Evolutionary conservation across 192 early-diverging fungal species (phyloP).

Genomic region (Umbelopsis sp.): DNA sequence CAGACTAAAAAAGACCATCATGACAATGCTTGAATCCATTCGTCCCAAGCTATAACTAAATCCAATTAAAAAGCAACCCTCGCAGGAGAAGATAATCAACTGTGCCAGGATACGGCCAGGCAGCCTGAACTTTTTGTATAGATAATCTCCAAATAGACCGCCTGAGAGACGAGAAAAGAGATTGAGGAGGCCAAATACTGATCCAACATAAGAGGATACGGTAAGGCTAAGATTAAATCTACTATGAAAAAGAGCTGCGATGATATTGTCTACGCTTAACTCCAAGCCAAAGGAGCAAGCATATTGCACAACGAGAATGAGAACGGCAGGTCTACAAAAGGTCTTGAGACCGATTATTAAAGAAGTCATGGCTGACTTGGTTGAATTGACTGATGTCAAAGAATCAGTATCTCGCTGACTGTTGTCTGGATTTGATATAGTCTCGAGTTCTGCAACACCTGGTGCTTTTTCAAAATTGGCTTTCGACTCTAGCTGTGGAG

Average conservation of each 20-base stretch:
- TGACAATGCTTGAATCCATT: conserved; percentile 43
- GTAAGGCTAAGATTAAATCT: conserved; percentile 47
- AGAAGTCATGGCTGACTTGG: background rate
- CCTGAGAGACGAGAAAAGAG: conserved; percentile 65
- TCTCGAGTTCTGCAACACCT: background rate
- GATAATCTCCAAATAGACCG: conserved; percentile 57
- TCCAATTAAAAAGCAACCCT: conserved; percentile 52
- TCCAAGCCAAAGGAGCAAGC: conserved; percentile 69
- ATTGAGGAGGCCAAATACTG: conserved; percentile 70
- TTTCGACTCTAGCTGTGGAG: background rate
- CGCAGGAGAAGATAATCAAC: conserved; percentile 47
- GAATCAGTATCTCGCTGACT: background rate
- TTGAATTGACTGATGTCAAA: background rate
- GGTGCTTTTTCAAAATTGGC: background rate
- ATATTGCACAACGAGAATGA: conserved; percentile 59
- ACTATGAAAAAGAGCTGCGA: conserved; percentile 49
- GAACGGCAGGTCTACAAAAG: conserved; percentile 39
- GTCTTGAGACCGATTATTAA: conserved; percentile 18
- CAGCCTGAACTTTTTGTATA: conserved; percentile 37
- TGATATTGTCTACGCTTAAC: conserved; percentile 59
- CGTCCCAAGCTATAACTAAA: conserved; percentile 42
- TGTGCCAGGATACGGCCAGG: conserved; percentile 53
- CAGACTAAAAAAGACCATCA: conserved; percentile 57
- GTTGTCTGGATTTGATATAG: background rate
- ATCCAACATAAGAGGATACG: conserved; percentile 49